phyloP scores from a whole-genome alignment of 2,329 filamentous ascomycete genomes.

The Septoria linicola region DNA sequence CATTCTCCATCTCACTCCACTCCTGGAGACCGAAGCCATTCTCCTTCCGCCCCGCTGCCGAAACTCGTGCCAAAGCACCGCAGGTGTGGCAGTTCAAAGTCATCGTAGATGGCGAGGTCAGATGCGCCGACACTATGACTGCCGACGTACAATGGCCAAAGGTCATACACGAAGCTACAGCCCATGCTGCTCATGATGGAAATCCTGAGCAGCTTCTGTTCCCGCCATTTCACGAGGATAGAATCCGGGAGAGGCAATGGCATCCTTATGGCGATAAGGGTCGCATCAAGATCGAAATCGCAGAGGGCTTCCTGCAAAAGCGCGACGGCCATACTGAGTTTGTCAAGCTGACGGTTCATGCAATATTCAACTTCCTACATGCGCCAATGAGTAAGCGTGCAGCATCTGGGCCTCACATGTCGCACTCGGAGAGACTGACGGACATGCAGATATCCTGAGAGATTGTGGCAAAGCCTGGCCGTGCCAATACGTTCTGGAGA shows the following conservation, averaged over 20 bases:
- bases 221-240: conserved; percentile 67
- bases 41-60: conserved; percentile 11
- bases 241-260: conserved; percentile 70
- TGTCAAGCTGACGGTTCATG: conserved; percentile 68
- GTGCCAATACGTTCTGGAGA: conserved; percentile 49
- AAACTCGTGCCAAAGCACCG: not conserved
- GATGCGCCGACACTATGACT: conserved; percentile 56
- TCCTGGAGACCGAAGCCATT: conserved; percentile 62
- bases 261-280: conserved; percentile 68
- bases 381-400: conserved; percentile 66
- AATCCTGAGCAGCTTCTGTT: conserved; percentile 61
- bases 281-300: conserved; percentile 72
- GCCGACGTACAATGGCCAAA: conserved; percentile 54
- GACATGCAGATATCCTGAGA: conserved; percentile 65
- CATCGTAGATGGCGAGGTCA: conserved; percentile 62
- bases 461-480: conserved; percentile 76
- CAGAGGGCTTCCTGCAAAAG: conserved; percentile 60
- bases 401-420: not conserved
- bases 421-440: conserved; percentile 1
- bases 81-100: conserved; percentile 55
- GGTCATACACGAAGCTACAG: conserved; percentile 20
- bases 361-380: conserved; percentile 82
- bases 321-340: conserved; percentile 40
- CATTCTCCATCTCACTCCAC: conserved; percentile 73
- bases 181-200: conserved; percentile 2